Conservation (phyloP, 139 green algal species). For the Axilococcus clingmanii region DNA sequence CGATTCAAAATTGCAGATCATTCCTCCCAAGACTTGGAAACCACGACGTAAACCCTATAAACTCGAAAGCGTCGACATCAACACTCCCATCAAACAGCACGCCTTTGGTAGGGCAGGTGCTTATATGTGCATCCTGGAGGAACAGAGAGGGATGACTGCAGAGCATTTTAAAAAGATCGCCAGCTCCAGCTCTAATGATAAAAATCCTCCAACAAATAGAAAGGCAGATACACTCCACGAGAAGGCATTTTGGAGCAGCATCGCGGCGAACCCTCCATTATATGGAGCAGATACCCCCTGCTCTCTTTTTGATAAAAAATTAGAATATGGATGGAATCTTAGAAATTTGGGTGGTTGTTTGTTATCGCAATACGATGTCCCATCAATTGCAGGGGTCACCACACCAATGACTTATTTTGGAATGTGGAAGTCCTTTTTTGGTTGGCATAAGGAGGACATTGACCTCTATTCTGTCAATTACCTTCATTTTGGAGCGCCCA, state of each 20-base stretch:
- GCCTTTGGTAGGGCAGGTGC: slow-evolving; percentile 25
- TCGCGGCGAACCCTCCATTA: slow-evolving; percentile 54
- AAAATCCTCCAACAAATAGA: neutral
- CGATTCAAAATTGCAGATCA: slow-evolving; percentile 4
- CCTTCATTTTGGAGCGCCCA: slow-evolving; percentile 86
- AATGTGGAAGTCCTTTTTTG: slow-evolving; percentile 51
- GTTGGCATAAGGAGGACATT: slow-evolving; percentile 83
- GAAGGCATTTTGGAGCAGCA: slow-evolving; percentile 65
- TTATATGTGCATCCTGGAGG: slow-evolving; percentile 29
- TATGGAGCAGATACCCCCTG: slow-evolving; percentile 76
- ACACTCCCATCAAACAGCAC: slow-evolving; percentile 29
- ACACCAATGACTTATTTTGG: slow-evolving; percentile 84
- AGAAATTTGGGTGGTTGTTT: slow-evolving; percentile 54
- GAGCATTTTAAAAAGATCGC: slow-evolving; percentile 12
- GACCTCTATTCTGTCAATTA: slow-evolving; percentile 93
- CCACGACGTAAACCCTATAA: slow-evolving; percentile 1
- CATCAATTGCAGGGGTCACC: slow-evolving; percentile 49
- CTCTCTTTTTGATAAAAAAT: slow-evolving; percentile 56
- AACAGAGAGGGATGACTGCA: slow-evolving; percentile 23
- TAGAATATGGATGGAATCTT: slow-evolving; percentile 55
- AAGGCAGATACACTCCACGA: slow-evolving; percentile 28
- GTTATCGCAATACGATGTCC: slow-evolving; percentile 36
- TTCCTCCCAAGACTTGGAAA: slow-evolving; percentile 15
- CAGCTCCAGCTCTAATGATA: neutral
- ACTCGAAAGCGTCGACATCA: slow-evolving; percentile 13